phyloP scores from a whole-genome alignment of 1,139 yeast genomes.

The Hanseniaspora uvarum region DNA sequence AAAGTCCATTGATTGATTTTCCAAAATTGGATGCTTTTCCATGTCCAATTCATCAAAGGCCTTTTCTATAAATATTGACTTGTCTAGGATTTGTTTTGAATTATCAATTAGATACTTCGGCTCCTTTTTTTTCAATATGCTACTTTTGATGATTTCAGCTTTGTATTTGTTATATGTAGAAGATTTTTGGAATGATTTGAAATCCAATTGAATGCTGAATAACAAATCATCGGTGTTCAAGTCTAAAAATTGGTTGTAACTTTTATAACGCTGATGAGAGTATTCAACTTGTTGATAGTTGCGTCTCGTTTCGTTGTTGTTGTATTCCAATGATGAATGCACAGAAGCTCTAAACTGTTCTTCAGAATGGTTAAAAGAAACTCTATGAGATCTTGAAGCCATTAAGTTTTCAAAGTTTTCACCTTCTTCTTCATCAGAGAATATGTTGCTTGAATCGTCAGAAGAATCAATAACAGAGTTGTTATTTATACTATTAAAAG shows the following conservation, averaged over 20 bases:
- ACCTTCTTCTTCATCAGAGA: constrained; percentile 5
- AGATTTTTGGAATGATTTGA: constrained; percentile 2
- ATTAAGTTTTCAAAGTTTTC: background rate
- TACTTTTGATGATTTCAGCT: constrained; percentile 3
- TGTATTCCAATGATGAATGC: background rate
- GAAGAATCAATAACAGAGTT: constrained; percentile 6
- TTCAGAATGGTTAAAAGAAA: constrained; percentile 6
- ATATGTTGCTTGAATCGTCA: background rate
- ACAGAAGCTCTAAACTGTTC: background rate
- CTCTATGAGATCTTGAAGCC: constrained; percentile 15
- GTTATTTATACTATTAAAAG: background rate
- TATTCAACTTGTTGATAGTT: background rate
- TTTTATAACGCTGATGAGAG: background rate
- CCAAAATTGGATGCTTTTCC: background rate
- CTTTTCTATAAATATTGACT: background rate
- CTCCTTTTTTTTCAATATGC: background rate
- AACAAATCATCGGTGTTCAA: background rate
- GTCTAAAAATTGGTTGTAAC: background rate
- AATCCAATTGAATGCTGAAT: constrained; percentile 2
- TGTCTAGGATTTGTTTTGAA: background rate
- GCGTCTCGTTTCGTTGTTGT: background rate
- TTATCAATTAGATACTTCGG: background rate
- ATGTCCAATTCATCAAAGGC: background rate
- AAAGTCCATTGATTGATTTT: background rate
- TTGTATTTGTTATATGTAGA: constrained; percentile 1